Base-by-base conservation (phyloP, 345 rosid genomes). In the Heritiera littoralis region DNA sequence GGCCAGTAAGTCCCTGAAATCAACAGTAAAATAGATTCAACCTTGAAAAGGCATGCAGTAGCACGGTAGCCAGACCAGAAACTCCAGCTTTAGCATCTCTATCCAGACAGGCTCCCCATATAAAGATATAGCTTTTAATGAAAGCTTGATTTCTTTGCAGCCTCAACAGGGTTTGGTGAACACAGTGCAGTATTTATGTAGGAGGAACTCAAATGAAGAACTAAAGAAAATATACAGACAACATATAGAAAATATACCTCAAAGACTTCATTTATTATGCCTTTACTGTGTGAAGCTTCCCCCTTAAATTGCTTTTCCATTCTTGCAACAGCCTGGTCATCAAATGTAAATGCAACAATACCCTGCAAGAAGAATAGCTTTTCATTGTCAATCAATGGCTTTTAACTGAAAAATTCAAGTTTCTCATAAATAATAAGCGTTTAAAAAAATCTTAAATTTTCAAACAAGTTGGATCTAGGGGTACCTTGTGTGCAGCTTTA, bases 401-500 rank as follows among this genome's bases (percentile, higher is more conserved):
- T 72, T 17, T 46, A 78, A 15, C 56, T 30, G 74, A 48, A 68
- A 38, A 46, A 45, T 65, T 43, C 65, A 75, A 52, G 51, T 55
- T 54, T 15, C 63, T 35, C 64, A 73, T 35, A 38, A 45, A 10
- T 14, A 17, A 52, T 51, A 49, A 49, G 14, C 38, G 49, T n/a
- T n/a, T 58, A 52, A 52, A 3, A 3, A 13, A 52, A 13, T 52
- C 18, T 52, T 13, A 14, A 52, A 13, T 52, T 52, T 52, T 52
- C 56, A 3, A 52, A 48, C 49, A 54, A 17, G 20, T 66, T 55
- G 84, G 48, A 68, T 54, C 75, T 45, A 64, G 66, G 52, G 55
- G 49, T 89, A 95, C 99, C 98, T 95, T 93, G 83, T 90, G 99
- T 77, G 98, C 99, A 84, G 97, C 97, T 90, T 91, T 95, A 87